Conservation (phyloP, 192 early-diverging fungal species). For the Backusella circina region DNA sequence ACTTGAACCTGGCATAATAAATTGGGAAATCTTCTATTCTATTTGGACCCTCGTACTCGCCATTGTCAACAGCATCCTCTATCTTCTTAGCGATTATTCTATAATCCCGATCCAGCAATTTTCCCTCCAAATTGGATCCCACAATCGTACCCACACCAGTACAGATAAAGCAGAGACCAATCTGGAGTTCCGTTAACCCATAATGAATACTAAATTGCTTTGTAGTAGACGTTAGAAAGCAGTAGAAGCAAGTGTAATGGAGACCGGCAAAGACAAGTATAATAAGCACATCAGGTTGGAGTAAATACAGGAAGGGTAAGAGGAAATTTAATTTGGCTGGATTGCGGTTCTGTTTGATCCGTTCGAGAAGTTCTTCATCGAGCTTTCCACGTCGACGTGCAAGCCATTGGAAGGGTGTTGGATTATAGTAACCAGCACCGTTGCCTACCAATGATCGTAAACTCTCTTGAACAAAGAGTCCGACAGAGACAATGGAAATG, state of each 20-base stretch:
- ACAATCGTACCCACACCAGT: conserved; percentile 15
- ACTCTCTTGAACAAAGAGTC: conserved; percentile 24
- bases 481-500: conserved; percentile 6
- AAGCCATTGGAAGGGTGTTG: conserved; percentile 22
- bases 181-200: background rate
- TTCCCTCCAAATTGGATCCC: background rate
- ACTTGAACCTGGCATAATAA: conserved; percentile 16
- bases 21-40: background rate
- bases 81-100: background rate
- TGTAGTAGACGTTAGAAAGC: background rate
- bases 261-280: background rate
- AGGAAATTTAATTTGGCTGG: background rate
- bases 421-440: conserved; percentile 24
- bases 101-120: background rate
- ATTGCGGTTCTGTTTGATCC: background rate
- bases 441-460: conserved; percentile 20
- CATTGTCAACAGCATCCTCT: background rate
- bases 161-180: background rate
- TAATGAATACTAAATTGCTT: background rate
- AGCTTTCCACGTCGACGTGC: background rate
- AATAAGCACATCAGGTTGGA: background rate
- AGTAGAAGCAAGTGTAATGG: background rate
- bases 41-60: background rate
- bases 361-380: background rate
- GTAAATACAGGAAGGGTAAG: background rate